A percentile compares a stretch with the other conserved stretches of the same genome.
Evolutionary conservation across 2,329 filamentous ascomycete genomes (phyloP).

Genomic region (Setomelanomma holmii): DNA sequence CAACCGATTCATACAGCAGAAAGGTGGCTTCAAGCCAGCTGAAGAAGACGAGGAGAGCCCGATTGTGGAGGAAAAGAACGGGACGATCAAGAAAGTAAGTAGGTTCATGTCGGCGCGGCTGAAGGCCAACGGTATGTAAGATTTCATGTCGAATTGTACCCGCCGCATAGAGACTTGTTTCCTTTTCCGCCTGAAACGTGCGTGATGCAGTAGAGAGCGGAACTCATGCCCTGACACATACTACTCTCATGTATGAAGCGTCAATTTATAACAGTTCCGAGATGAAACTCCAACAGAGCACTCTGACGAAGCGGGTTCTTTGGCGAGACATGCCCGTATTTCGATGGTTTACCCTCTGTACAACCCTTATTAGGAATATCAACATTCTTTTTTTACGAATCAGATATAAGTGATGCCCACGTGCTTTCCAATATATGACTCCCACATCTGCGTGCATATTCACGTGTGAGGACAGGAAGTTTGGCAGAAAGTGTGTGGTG

Average conservation of each 20-base stretch:
- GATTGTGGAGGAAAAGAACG: conserved; percentile 71
- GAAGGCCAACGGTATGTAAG: conserved; percentile 40
- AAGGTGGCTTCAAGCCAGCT: conserved; percentile 77
- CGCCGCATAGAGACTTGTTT: neutral
- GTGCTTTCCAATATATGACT: too few species aligned
- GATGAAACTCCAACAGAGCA: conserved; percentile 33
- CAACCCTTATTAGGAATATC: conserved; percentile 10
- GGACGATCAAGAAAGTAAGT: conserved; percentile 67
- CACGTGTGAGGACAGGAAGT: too few species aligned
- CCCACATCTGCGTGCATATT: too few species aligned
- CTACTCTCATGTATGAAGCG: conserved; percentile 44
- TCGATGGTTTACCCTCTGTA: conserved; percentile 40
- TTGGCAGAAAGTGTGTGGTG: too few species aligned
- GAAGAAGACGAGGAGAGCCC: conserved; percentile 71
- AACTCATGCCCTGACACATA: conserved; percentile 50
- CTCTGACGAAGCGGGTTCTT: conserved; percentile 44
- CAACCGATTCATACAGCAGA: conserved; percentile 80
- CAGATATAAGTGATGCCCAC: too few species aligned
- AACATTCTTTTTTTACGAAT: too few species aligned
- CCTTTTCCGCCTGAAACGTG: neutral
- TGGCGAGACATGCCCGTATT: conserved; percentile 26
- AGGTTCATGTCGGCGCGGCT: conserved; percentile 76
- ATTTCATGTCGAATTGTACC: neutral
- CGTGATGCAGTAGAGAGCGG: conserved; percentile 16
- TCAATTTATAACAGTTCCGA: conserved; percentile 49